These are phyloP conservation scores for Cyclospora cayetanensis DNA, from an alignment of 169 alveolate genomes.

Conservation along the genomic window DNA sequence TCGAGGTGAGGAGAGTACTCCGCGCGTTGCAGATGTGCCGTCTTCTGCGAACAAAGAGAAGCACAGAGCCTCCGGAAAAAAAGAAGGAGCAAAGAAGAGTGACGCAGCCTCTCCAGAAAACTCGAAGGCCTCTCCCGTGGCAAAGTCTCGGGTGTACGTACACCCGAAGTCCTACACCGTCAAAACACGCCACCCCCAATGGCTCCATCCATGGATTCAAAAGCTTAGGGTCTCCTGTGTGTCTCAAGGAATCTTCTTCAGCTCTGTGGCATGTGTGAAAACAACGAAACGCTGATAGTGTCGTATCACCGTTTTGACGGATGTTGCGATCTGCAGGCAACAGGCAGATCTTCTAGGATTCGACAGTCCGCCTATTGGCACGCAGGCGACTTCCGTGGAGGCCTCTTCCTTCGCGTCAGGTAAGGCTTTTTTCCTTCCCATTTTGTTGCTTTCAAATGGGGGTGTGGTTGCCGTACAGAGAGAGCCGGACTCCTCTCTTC, in stretches of 20 bases:
- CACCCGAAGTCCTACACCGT: too few species aligned
- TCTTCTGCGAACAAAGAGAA: not conserved
- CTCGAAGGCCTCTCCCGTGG: not conserved
- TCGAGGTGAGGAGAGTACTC: not conserved
- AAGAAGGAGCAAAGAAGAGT: not conserved
- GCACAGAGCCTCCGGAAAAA: not conserved
- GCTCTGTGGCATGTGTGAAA: too few species aligned
- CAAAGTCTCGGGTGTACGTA: constrained; percentile 30
- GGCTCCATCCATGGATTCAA: too few species aligned
- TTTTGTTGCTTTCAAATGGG: not conserved
- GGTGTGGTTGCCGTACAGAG: not conserved
- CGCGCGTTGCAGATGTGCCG: not conserved
- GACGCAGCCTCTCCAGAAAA: not conserved
- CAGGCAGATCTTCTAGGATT: constrained; percentile 48
- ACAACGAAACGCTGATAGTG: too few species aligned
- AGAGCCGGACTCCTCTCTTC: not conserved
- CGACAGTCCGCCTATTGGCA: constrained; percentile 27
- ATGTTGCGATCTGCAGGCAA: constrained; percentile 40
- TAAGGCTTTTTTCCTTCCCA: too few species aligned
- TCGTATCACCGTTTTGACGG: too few species aligned
- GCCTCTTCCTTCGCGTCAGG: constrained; percentile 49
- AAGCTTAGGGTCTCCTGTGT: too few species aligned
- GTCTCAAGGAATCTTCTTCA: too few species aligned
- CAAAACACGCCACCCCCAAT: too few species aligned
- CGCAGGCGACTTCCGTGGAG: not conserved